Percentiles rank a stretch among this genome's conserved stretches.
Conservation (phyloP, 116 monocot species). For the Thalassia testudinum region DNA sequence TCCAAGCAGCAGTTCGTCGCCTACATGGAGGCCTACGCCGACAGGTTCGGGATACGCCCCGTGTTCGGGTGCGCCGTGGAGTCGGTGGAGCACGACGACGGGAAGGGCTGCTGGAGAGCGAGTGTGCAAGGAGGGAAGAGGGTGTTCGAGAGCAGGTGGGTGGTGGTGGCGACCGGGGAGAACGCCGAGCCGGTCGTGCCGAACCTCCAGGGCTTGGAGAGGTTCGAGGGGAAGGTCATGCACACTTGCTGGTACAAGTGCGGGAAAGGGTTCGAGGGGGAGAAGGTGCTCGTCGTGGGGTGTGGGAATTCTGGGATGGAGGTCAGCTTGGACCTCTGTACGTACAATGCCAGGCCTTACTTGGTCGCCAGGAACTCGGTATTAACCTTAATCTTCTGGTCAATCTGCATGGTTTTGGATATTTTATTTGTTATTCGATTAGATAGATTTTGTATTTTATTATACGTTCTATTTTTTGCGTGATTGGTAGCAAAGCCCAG, state of each 20-base stretch:
- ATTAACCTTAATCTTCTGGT: conserved; percentile 3
- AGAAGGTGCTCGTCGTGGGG: conserved; percentile 65
- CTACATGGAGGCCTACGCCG: conserved; percentile 50
- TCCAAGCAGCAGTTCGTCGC: conserved; percentile 54
- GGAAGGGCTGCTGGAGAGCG: conserved; percentile 22
- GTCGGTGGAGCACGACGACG: conserved; percentile 31
- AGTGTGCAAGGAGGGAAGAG: conserved; percentile 8
- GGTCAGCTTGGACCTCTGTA: conserved; percentile 67
- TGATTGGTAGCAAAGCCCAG: too few relatives aligned
- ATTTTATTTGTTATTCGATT: too few relatives aligned
- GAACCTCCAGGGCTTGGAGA: conserved; percentile 23
- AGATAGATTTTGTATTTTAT: too few relatives aligned
- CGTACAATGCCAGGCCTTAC: conserved; percentile 51
- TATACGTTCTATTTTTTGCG: too few relatives aligned
- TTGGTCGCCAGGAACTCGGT: conserved; percentile 79
- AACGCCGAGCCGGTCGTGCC: conserved; percentile 63
- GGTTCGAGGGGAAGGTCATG: conserved; percentile 28
- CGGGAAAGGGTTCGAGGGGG: conserved; percentile 38
- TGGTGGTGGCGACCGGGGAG: conserved; percentile 81
- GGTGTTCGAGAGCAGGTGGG: conserved; percentile 42
- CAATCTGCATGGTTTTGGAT: too few relatives aligned
- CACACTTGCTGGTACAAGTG: conserved; percentile 53
- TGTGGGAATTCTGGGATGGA: conserved; percentile 91
- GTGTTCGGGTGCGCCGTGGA: conserved; percentile 30
- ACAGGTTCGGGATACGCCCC: conserved; percentile 30